Percentiles rank a stretch among this genome's conserved stretches.
phyloP scores from a whole-genome alignment of 2,329 filamentous ascomycete genomes.

The Sporothrix inflata region DNA sequence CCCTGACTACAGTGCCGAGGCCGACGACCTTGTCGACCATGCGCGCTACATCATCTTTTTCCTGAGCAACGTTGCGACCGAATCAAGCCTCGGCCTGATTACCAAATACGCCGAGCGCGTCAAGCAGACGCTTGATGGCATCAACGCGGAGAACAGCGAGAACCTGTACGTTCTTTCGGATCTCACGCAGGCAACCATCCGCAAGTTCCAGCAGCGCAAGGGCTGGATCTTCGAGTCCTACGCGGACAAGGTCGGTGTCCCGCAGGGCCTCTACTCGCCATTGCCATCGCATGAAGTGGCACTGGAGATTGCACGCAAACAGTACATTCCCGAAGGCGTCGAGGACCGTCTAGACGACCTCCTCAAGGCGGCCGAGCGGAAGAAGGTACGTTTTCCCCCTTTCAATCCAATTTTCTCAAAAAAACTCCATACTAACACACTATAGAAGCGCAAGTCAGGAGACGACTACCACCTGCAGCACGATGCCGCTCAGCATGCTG shows the following conservation, averaged over 20 bases:
- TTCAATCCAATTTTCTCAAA: background rate
- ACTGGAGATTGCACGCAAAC: constrained; percentile 83
- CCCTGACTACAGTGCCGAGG: constrained; percentile 75
- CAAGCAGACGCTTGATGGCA: constrained; percentile 84
- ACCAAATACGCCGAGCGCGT: constrained; percentile 91
- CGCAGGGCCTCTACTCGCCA: constrained; percentile 74
- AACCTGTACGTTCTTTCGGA: constrained; percentile 87
- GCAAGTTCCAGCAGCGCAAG: constrained; percentile 83
- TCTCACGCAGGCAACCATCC: constrained; percentile 78
- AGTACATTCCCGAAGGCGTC: constrained; percentile 76
- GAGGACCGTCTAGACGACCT: constrained; percentile 76
- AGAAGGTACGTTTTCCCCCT: constrained; percentile 58
- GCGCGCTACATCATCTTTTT: constrained; percentile 90
- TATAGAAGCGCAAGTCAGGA: constrained; percentile 60
- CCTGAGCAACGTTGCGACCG: constrained; percentile 76
- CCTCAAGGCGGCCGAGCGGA: constrained; percentile 67
- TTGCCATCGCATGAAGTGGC: constrained; percentile 78
- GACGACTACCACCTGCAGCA: constrained; percentile 52
- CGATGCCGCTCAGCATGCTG: constrained; percentile 40
- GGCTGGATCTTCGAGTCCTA: constrained; percentile 86
- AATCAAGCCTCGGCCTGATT: constrained; percentile 85
- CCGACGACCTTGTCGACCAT: constrained; percentile 76
- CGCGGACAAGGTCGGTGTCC: constrained; percentile 78
- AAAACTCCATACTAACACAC: background rate
- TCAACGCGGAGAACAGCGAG: constrained; percentile 68